Base-by-base conservation (phyloP, 306 rosid species). In the Citrullus colocynthis region DNA sequence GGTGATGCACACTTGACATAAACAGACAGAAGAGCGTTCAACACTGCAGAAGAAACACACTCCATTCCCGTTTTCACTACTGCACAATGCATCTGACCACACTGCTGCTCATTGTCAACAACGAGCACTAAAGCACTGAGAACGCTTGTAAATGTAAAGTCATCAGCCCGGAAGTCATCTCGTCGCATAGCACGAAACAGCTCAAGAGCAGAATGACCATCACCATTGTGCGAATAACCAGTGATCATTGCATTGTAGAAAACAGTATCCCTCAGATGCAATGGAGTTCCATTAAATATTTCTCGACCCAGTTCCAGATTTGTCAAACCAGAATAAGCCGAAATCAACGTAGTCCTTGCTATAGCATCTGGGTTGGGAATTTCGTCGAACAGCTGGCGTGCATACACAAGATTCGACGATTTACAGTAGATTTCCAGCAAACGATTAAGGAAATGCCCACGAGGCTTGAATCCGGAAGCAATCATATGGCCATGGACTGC, bases 391-490 rank as follows among this genome's bases (percentile, higher is more conserved):
- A 64, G 48, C 17, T 36, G 71, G 71, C 71, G 71, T 36, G 48
- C 71, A 64, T 64, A 36, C 20, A 17, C 71, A 64, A 64, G 7
- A 64, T 64, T 64, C 13, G 71, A 64, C 24, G 71, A 64, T 64
- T 89, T 89, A 39, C 93, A 78, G 58, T 89, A 89, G 0, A 66
- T 8, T 39, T 83, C 80, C 4, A 88, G 83, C 62, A 89, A 85
- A 52, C 93, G 88, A 81, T 89, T 89, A 81, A 87, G 82, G 83
- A 89, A 76, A 87, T 83, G 81, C 21, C 82, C 80, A 69, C 83
- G 79, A 28, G 91, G 88, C 18, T 41, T 84, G 90, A 64, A 64
- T 16, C 71, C 71, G 0, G 14, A 64, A 17, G 71, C 44, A 17
- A 64, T 64, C 71, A 64, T 64, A 37, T 64, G 71, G 24, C 24